These are phyloP conservation scores for Colletotrichum sp. DNA, from an alignment of 2,329 filamentous ascomycete genomes.

Conservation along the genomic window DNA sequence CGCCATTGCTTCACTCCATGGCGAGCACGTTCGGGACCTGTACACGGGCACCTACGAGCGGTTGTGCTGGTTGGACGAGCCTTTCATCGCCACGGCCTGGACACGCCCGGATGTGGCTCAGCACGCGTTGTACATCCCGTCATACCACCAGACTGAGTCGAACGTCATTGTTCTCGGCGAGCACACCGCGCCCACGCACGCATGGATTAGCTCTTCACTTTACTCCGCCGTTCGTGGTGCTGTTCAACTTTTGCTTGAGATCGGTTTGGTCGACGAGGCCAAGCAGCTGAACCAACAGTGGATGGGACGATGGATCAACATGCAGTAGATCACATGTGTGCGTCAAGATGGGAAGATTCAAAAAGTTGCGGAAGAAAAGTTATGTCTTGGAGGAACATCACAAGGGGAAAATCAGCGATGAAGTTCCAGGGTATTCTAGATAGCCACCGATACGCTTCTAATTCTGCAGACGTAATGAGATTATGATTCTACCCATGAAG, in stretches of 20 bases:
- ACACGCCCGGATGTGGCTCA: slow-evolving; percentile 32
- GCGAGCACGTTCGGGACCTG: slow-evolving; percentile 35
- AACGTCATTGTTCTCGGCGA: slow-evolving; percentile 40
- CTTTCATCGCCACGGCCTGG: slow-evolving; percentile 32
- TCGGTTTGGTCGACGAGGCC: slow-evolving; percentile 29
- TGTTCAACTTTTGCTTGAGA: slow-evolving; percentile 31
- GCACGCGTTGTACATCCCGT: slow-evolving; percentile 36
- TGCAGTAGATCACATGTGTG: not conserved
- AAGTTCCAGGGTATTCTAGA: not conserved
- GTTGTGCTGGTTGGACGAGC: slow-evolving; percentile 36
- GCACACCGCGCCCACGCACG: slow-evolving; percentile 37
- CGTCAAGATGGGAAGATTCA: not conserved
- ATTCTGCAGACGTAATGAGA: not conserved
- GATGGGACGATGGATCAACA: slow-evolving; percentile 29
- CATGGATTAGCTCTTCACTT: slow-evolving; percentile 36
- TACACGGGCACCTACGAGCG: slow-evolving; percentile 36
- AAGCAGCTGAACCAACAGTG: slow-evolving; percentile 27
- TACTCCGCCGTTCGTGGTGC: slow-evolving; percentile 33
- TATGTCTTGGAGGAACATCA: not conserved
- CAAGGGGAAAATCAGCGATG: not conserved
- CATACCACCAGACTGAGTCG: slow-evolving; percentile 35
- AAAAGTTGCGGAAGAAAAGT: not conserved
- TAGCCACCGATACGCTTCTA: not conserved
- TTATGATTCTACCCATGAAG: not conserved
- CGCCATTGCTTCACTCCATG: slow-evolving; percentile 71